Evolutionary conservation across 2,329 filamentous ascomycete genomes (phyloP).

Genomic region (Atkinsonella hypoxylon): DNA sequence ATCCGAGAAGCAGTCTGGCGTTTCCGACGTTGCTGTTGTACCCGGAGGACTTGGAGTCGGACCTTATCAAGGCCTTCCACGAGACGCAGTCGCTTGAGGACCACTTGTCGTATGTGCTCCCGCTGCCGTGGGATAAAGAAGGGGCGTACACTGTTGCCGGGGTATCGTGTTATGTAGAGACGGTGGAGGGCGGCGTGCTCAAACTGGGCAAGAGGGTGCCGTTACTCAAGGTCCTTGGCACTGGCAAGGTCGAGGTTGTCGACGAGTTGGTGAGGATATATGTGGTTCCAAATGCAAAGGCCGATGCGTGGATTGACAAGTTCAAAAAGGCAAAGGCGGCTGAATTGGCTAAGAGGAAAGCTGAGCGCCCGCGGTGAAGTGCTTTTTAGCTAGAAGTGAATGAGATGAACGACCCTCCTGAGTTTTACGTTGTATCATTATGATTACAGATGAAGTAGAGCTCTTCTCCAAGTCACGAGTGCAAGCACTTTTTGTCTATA

Average conservation of each 20-base stretch:
- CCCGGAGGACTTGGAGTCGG: constrained; percentile 66
- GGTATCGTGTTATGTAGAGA: constrained; percentile 89
- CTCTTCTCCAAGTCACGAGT: too few relatives aligned
- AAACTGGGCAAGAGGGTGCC: constrained; percentile 81
- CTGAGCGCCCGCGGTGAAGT: neutral
- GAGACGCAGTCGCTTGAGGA: constrained; percentile 66
- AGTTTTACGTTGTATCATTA: too few relatives aligned
- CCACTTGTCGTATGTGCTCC: constrained; percentile 77
- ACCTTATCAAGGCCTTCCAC: constrained; percentile 80
- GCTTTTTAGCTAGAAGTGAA: neutral
- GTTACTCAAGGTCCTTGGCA: constrained; percentile 60
- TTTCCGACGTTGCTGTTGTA: constrained; percentile 82
- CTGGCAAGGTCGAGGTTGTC: constrained; percentile 73
- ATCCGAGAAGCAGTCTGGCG: constrained; percentile 56
- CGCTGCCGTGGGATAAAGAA: constrained; percentile 70
- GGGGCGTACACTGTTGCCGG: constrained; percentile 50
- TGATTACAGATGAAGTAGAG: too few relatives aligned
- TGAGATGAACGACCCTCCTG: neutral
- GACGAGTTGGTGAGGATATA: constrained; percentile 77
- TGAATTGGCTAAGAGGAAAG: constrained; percentile 23
- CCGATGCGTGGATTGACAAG: constrained; percentile 66
- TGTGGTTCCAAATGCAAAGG: constrained; percentile 61
- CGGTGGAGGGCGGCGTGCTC: constrained; percentile 62
- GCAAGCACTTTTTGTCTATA: too few relatives aligned
- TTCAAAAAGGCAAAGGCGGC: constrained; percentile 64